Conservation (phyloP, 768 basidiomycete genomes). For the Galerina sulciceps region DNA sequence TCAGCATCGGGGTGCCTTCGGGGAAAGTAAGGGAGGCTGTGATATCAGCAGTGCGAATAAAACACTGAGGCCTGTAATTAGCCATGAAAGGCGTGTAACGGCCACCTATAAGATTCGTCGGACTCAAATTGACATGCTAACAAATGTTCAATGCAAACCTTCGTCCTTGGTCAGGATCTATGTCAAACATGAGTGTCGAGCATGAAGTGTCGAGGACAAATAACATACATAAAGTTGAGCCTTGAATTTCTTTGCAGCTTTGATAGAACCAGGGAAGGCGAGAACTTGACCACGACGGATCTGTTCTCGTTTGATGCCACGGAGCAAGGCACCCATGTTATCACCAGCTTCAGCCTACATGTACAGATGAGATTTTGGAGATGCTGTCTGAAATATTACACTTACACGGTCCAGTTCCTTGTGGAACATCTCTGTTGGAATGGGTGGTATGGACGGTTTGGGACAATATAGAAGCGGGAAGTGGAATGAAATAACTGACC, state of each 20-base stretch:
- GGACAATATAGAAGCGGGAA: neutral
- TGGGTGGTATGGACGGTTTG: neutral
- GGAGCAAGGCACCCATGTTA: conserved; percentile 97
- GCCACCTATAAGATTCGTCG: conserved; percentile 47
- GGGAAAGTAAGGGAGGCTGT: conserved; percentile 88
- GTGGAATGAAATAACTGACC: conserved; percentile 59
- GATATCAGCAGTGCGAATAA: conserved; percentile 94
- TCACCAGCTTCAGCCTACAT: conserved; percentile 92
- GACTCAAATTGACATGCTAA: neutral
- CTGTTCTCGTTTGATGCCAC: conserved; percentile 97
- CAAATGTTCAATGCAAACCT: conserved; percentile 35
- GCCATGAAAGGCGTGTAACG: conserved; percentile 92
- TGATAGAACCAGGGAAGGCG: conserved; percentile 87
- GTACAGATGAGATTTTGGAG: neutral
- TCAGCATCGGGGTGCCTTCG: conserved; percentile 77
- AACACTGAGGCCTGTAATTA: conserved; percentile 95
- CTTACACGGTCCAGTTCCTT: conserved; percentile 94
- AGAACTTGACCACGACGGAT: conserved; percentile 93
- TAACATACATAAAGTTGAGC: conserved; percentile 84
- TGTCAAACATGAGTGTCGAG: neutral
- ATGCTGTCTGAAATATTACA: neutral
- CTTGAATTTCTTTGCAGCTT: conserved; percentile 92
- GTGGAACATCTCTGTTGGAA: conserved; percentile 92
- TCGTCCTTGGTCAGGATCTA: conserved; percentile 88
- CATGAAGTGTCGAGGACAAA: neutral